Base-by-base conservation (phyloP, 202 grass and related monocot species). In the Zizania palustris region DNA sequence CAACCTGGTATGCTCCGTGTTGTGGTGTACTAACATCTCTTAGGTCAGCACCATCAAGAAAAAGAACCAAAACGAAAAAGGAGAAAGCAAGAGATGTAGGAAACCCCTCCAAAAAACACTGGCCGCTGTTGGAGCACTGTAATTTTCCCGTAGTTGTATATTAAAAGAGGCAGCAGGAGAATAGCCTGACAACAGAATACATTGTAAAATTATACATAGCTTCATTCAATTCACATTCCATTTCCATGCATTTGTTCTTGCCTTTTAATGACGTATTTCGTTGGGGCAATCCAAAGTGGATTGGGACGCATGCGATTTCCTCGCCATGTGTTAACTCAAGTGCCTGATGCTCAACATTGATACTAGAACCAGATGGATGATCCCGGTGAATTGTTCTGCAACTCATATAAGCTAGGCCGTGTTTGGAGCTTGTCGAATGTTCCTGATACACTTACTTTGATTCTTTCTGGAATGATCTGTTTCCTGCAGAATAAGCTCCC, bases 121-220 rank as follows among this genome's bases (percentile, higher is more conserved):
- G n/a, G 42, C 13, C 11, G 44, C 48, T 10, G 65, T 33, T 71
- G 59, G 37, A 70, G 74, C 58, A 75, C 70, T 83, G 72, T 88
- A 83, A 74, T 79, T 81, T 74, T 76, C 79, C 71, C 85, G 85
- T 83, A 88, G 86, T 86, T 89, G 68, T 87, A 89, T 89, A 82
- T 90, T 90, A 87, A 82, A 85, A 63, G 88, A 71, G 82, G 67
- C 88, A 83, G 80, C 57, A 67, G 80, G 72, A 88, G 81, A 90
- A 83, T 81, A 93, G 88, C 85, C 88, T 88, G 88, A 93, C 91
- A 90, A 88, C 91, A 85, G 76, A 87, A 88, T 86, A 89, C 90
- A 84, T 63, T 88, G 81, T 89, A 83, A 80, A 84, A 83, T 91
- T 91, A 89, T 86, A 89, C 85, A 87, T 83, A 87, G 84, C 85